phyloP scores from a whole-genome alignment of 345 rosid species.

The Brassica incana region DNA sequence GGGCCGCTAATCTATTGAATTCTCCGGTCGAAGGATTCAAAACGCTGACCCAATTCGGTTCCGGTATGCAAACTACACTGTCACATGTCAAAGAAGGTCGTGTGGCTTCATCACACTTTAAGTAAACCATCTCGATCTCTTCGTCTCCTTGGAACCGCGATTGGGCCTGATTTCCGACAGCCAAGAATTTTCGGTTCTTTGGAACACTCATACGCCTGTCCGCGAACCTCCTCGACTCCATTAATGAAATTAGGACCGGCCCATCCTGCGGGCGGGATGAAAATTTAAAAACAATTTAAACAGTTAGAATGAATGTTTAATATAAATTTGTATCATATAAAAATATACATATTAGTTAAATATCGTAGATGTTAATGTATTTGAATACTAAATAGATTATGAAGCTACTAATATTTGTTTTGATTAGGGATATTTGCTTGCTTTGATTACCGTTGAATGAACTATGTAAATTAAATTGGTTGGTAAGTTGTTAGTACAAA shows the following conservation, averaged over 20 bases:
- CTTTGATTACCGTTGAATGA: no score
- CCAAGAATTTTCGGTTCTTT: neutral
- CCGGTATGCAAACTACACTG: slow-evolving; percentile 20
- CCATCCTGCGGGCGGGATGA: no score
- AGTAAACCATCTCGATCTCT: slow-evolving; percentile 7
- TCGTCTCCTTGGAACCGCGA: neutral
- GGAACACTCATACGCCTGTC: neutral
- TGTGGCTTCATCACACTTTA: neutral
- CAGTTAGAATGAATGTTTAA: no score
- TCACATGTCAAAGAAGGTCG: neutral
- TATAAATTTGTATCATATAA: no score
- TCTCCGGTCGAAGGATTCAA: slow-evolving; percentile 14
- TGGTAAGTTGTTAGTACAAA: no score
- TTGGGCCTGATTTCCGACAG: neutral
- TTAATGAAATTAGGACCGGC: neutral
- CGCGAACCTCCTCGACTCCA: neutral
- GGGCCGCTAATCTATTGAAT: neutral
- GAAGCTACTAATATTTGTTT: no score
- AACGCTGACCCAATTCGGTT: neutral
- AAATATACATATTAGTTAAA: no score
- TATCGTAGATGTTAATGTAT: no score
- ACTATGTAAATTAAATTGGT: no score
- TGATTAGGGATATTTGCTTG: no score
- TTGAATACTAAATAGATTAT: no score
- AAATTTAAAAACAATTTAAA: no score